A percentile compares a stretch with the other conserved stretches of the same genome.
Evolutionary conservation across 2,329 filamentous ascomycete species (phyloP).

Genomic region (Dendryphion nanum): DNA sequence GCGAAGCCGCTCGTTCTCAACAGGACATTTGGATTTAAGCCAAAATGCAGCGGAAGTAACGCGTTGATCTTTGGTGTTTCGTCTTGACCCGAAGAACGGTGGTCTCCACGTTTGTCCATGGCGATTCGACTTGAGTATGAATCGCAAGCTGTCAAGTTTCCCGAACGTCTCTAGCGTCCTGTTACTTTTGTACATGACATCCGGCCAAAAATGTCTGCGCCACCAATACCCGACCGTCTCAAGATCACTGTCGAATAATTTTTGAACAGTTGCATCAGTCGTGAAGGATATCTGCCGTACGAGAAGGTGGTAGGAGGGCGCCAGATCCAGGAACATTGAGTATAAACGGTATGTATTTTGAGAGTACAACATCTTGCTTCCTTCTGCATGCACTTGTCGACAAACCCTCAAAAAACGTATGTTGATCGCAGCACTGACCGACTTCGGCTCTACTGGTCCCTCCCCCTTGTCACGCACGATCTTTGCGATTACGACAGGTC

Average conservation of each 20-base stretch:
- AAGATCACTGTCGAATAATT: slow-evolving; percentile 20
- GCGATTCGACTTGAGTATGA: slow-evolving; percentile 20
- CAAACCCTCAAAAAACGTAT: slow-evolving; percentile 36
- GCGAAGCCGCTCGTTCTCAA: slow-evolving; percentile 19
- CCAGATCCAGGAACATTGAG: slow-evolving; percentile 14
- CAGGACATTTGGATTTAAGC: slow-evolving; percentile 21
- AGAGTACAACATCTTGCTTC: slow-evolving; percentile 47
- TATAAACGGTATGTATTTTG: slow-evolving; percentile 45
- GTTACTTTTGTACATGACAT: slow-evolving; percentile 15
- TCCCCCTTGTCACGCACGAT: slow-evolving; percentile 22
- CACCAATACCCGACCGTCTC: slow-evolving; percentile 27
- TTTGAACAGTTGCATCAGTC: slow-evolving; percentile 16
- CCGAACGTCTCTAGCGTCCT: slow-evolving; percentile 22
- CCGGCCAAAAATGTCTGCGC: slow-evolving; percentile 28
- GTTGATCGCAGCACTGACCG: slow-evolving; percentile 15
- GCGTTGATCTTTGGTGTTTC: slow-evolving; percentile 25
- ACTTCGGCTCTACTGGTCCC: slow-evolving; percentile 22
- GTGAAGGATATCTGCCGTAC: slow-evolving; percentile 22
- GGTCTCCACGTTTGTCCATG: slow-evolving; percentile 18
- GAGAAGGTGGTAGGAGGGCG: slow-evolving; percentile 14
- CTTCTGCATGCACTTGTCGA: slow-evolving; percentile 44
- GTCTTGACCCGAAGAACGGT: slow-evolving; percentile 21
- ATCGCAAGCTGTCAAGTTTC: slow-evolving; percentile 20
- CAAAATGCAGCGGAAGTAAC: slow-evolving; percentile 24
- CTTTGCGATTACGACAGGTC: slow-evolving; percentile 15